phyloP scores from a whole-genome alignment of 2,329 filamentous ascomycete species.

The Aspergillus sp. region DNA sequence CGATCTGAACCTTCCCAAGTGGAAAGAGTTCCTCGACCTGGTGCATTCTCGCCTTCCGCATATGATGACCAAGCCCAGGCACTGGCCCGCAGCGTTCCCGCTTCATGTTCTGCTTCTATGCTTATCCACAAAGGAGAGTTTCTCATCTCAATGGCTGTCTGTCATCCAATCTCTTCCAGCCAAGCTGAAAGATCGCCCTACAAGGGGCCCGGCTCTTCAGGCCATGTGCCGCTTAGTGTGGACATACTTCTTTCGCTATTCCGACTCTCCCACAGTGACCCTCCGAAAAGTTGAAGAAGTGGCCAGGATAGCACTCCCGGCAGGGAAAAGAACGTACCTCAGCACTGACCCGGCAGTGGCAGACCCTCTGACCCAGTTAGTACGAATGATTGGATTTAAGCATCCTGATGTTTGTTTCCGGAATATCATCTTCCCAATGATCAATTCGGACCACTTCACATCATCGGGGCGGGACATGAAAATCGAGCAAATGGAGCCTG shows the following conservation, averaged over 20 bases:
- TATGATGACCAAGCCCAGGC: slow-evolving; percentile 86
- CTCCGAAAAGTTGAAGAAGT: slow-evolving; percentile 86
- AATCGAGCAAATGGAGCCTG: slow-evolving; percentile 91
- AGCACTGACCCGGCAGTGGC: slow-evolving; percentile 81
- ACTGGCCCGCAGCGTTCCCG: slow-evolving; percentile 88
- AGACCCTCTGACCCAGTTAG: slow-evolving; percentile 88
- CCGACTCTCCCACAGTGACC: slow-evolving; percentile 67
- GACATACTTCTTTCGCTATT: slow-evolving; percentile 87
- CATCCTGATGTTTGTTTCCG: slow-evolving; percentile 92
- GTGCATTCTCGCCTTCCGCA: slow-evolving; percentile 77
- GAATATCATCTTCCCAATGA: slow-evolving; percentile 88
- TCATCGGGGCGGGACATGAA: slow-evolving; percentile 70
- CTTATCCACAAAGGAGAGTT: slow-evolving; percentile 79
- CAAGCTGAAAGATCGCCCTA: slow-evolving; percentile 78
- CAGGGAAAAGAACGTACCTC: slow-evolving; percentile 75
- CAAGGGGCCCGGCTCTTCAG: slow-evolving; percentile 77
- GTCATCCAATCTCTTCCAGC: slow-evolving; percentile 74
- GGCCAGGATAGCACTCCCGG: slow-evolving; percentile 77
- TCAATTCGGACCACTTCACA: slow-evolving; percentile 87
- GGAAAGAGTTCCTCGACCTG: slow-evolving; percentile 79
- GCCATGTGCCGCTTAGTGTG: slow-evolving; percentile 88
- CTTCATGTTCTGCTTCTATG: slow-evolving; percentile 85
- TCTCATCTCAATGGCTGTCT: slow-evolving; percentile 82
- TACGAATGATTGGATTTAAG: slow-evolving; percentile 91
- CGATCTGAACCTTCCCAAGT: slow-evolving; percentile 77